Conservation (phyloP, 179 eudicot genomes). For the Heliamphora pulchella region DNA sequence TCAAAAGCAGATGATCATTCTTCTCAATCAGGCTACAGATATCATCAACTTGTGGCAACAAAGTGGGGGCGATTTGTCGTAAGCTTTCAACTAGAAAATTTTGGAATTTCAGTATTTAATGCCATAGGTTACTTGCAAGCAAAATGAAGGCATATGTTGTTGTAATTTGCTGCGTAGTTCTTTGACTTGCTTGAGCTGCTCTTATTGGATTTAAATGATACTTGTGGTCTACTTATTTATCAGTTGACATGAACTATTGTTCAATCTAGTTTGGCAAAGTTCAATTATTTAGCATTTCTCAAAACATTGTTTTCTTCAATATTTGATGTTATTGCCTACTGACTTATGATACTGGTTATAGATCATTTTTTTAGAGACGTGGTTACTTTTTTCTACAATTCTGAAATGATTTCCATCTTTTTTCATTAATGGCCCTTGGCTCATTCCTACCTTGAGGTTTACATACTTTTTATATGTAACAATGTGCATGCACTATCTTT, state of each 20-base stretch:
- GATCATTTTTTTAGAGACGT: neutral
- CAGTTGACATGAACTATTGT: neutral
- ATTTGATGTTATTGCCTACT: neutral
- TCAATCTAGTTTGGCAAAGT: neutral
- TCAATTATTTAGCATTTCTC: neutral
- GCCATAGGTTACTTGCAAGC: neutral
- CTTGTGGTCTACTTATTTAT: neutral
- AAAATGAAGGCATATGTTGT: neutral
- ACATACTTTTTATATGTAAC: neutral
- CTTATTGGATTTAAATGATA: neutral
- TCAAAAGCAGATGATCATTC: constrained; percentile 69
- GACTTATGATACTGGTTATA: neutral
- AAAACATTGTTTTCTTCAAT: neutral
- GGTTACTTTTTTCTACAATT: neutral
- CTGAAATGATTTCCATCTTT: neutral
- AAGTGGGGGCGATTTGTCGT: constrained; percentile 49
- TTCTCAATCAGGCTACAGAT: constrained; percentile 95
- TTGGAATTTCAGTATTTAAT: constrained; percentile 1
- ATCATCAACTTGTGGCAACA: constrained; percentile 97
- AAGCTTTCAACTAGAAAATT: constrained; percentile 13
- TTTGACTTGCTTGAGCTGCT: neutral
- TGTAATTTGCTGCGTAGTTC: neutral
- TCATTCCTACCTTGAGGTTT: neutral
- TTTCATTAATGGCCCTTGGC: neutral
- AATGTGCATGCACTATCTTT: neutral